These are phyloP conservation scores for Massarina eburnea DNA, from an alignment of 2,329 filamentous ascomycete species.

Conservation along the genomic window DNA sequence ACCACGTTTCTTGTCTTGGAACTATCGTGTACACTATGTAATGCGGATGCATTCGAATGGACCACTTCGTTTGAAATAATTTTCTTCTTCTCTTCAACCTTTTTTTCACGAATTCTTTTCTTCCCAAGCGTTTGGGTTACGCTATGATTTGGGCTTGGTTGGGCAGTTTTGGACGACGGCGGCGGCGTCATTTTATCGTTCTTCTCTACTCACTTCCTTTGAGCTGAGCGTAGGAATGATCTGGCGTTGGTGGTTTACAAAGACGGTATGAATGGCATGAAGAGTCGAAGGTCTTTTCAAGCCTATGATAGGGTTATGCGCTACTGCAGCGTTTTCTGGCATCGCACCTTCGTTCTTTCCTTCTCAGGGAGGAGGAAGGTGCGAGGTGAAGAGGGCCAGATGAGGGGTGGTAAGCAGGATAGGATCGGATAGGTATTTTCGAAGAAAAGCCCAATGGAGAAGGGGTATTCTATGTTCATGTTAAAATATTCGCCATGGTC, in stretches of 20 bases:
- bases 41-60: slow-evolving; percentile 17
- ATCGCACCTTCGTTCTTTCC: neutral
- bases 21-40: slow-evolving; percentile 38
- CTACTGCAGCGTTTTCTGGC: neutral
- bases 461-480: neutral
- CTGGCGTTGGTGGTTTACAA: neutral
- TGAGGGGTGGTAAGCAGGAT: no score
- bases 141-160: slow-evolving; percentile 6
- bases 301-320: neutral
- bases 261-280: neutral
- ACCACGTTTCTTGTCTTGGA: slow-evolving; percentile 8
- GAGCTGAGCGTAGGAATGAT: neutral
- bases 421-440: no score
- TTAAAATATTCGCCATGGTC: no score
- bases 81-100: slow-evolving; percentile 4
- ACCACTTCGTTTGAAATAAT: slow-evolving; percentile 10
- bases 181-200: neutral
- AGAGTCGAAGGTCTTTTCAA: neutral
- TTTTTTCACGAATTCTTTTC: slow-evolving; percentile 9
- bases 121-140: slow-evolving; percentile 9
- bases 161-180: neutral
- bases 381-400: no score
- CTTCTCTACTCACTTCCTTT: neutral
- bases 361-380: no score
- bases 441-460: neutral